Percentiles rank a stretch among this genome's conserved stretches.
These are phyloP conservation scores for Ampelomyces quisqualis DNA, from an alignment of 2,329 filamentous ascomycete genomes.

Conservation along the genomic window DNA sequence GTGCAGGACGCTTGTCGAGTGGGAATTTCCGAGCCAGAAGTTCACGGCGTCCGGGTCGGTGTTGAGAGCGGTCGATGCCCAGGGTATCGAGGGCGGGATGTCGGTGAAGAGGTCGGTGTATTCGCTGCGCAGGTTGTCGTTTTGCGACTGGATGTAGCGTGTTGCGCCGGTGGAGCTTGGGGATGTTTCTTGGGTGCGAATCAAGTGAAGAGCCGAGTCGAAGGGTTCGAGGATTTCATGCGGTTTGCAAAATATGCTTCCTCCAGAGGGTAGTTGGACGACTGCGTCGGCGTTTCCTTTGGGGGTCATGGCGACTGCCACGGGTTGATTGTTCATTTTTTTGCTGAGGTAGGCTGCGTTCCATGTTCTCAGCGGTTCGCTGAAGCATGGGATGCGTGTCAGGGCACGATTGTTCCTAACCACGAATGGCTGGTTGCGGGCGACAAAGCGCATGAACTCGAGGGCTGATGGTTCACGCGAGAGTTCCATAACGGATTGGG, in stretches of 20 bases:
- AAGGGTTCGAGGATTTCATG: slow-evolving; percentile 67
- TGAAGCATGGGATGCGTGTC: slow-evolving; percentile 65
- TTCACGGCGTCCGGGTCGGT: slow-evolving; percentile 73
- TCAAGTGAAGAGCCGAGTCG: slow-evolving; percentile 60
- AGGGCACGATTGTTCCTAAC: slow-evolving; percentile 65
- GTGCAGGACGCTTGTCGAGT: slow-evolving; percentile 70
- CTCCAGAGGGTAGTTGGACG: slow-evolving; percentile 61
- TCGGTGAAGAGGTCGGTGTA: slow-evolving; percentile 64
- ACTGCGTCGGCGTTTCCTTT: slow-evolving; percentile 63
- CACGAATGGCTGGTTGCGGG: slow-evolving; percentile 73
- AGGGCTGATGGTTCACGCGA: slow-evolving; percentile 67
- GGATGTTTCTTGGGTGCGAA: slow-evolving; percentile 58
- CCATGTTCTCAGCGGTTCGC: slow-evolving; percentile 65
- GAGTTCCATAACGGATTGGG: slow-evolving; percentile 60
- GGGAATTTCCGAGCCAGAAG: slow-evolving; percentile 74
- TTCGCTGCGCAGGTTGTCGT: slow-evolving; percentile 77
- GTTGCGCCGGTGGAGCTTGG: slow-evolving; percentile 10
- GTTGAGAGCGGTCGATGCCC: slow-evolving; percentile 69
- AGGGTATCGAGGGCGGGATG: slow-evolving; percentile 66
- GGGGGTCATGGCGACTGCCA: slow-evolving; percentile 80
- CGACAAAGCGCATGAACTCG: slow-evolving; percentile 77
- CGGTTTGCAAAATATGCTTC: slow-evolving; percentile 65
- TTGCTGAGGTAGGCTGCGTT: slow-evolving; percentile 59
- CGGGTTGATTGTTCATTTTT: slow-evolving; percentile 56
- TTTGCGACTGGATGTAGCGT: slow-evolving; percentile 75